These are phyloP conservation scores for Oryza meyeriana DNA, from an alignment of 176 grass and related monocot species.

Conservation along the genomic window DNA sequence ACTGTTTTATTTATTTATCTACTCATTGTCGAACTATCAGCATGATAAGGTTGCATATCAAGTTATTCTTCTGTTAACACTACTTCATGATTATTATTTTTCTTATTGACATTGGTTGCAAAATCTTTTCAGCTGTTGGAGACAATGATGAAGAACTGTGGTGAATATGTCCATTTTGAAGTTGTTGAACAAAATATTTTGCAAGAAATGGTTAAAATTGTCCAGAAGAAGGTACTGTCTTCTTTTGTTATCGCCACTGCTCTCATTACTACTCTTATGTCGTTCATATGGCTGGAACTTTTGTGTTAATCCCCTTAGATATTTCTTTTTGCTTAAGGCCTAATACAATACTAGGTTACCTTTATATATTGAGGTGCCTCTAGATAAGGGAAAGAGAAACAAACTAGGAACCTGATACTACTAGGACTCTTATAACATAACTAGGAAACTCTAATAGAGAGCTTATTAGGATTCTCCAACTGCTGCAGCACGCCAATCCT, in stretches of 20 bases:
- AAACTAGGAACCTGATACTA: no score
- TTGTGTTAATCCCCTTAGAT: no score
- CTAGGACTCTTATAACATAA: no score
- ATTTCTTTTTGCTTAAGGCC: no score
- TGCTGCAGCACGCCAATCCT: no score
- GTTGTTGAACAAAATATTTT: conserved; percentile 74
- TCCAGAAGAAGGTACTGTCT: conserved; percentile 70
- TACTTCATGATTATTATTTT: not conserved
- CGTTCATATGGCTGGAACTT: no score
- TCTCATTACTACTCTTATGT: not conserved
- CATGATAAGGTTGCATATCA: not conserved
- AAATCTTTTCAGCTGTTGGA: conserved; percentile 72
- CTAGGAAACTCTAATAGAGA: no score
- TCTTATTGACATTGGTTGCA: not conserved
- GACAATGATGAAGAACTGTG: conserved; percentile 96
- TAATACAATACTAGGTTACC: no score
- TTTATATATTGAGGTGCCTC: no score
- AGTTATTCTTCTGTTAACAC: not conserved
- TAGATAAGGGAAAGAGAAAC: no score
- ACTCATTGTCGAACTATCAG: not conserved
- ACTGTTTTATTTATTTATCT: not conserved
- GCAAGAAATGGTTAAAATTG: conserved; percentile 90
- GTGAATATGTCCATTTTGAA: conserved; percentile 79
- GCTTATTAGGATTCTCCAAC: no score
- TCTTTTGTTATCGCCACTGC: not conserved